A percentile compares a stretch with the other conserved stretches of the same genome.
phyloP scores from a whole-genome alignment of 2,329 filamentous ascomycete species.

The Annulohypoxylon truncatum region DNA sequence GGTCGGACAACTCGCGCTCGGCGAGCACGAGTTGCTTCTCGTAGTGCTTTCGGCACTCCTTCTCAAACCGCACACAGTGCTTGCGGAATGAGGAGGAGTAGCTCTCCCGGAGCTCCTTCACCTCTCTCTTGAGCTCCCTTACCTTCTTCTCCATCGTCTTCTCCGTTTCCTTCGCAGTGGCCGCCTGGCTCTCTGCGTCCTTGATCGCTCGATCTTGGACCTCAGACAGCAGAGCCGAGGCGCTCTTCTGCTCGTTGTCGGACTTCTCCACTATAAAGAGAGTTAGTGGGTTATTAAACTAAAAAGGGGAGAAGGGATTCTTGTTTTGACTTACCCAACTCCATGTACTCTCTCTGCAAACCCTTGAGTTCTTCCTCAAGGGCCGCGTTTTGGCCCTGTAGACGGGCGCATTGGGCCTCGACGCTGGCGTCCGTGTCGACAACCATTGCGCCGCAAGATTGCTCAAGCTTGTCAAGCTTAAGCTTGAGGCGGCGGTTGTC shows the following conservation, averaged over 20 bases:
- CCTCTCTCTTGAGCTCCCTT: not conserved
- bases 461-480: not conserved
- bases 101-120: not conserved
- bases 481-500: not conserved
- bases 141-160: not conserved
- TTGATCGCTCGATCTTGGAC: not conserved
- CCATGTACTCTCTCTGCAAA: not conserved
- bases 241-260: not conserved
- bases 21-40: not conserved
- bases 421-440: not conserved
- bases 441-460: not conserved
- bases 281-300: not conserved
- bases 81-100: not conserved
- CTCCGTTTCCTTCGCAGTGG: not conserved
- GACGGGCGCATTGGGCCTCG: not conserved
- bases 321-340: not conserved
- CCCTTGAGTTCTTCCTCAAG: not conserved
- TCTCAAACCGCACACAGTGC: not conserved
- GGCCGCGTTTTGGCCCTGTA: not conserved
- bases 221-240: not conserved
- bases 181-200: not conserved
- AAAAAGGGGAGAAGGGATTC: not conserved
- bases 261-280: not conserved
- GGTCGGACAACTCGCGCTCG: not conserved
- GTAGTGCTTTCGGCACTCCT: not conserved